Evolutionary conservation across 2,329 filamentous ascomycete genomes (phyloP), one percentile per base, ranked within the genome.

Genomic region (Beauveria caledonica): DNA sequence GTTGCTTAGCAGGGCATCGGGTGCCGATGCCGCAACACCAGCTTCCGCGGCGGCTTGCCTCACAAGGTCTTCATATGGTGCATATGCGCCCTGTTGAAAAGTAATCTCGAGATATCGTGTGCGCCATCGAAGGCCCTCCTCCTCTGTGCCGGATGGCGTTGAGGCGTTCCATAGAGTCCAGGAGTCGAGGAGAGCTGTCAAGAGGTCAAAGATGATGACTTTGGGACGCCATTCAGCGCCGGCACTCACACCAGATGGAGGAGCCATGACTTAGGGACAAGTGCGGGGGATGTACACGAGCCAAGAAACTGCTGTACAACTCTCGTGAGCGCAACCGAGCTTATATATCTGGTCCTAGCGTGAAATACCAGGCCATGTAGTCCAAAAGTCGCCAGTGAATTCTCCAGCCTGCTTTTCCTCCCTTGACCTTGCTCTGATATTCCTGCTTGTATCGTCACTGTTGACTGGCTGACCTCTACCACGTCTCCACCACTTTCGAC

Each of bases 161-260:
- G 68, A 71, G 19, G 67, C 63, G 36, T 73, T 65, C 74, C 74
- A 77, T 9, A 76, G 63, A 15, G 64, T 69, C 74, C 74, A 76
- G 3, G 72, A 75, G 65, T 77, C 69, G 7, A 74, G 63, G 0
- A 76, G 70, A 15, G 67, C 74, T 1, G 74, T 76, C 25, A 77
- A 70, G 29, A 76, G 72, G 60, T 77, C 74, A 36, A 77, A 76
- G 33, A 76, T 62, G 1, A 76, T 66, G 51, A 68, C 74, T 64
- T 69, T 69, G 1, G 71, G 71, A 5, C 61, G 65, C 71, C 70
- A 72, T 5, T 42, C 27, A 1, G 52, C 21, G 48, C 21, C 21
- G 48, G 29, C 8, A 15, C 15, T 19, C 15, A 25, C 21, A 25
- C 23, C 23, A 44, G 42, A 33, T n/a, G 11, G 36, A 45, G 46